Base-by-base conservation (phyloP, 2,329 filamentous ascomycete genomes). In the Neonectria faginata region DNA sequence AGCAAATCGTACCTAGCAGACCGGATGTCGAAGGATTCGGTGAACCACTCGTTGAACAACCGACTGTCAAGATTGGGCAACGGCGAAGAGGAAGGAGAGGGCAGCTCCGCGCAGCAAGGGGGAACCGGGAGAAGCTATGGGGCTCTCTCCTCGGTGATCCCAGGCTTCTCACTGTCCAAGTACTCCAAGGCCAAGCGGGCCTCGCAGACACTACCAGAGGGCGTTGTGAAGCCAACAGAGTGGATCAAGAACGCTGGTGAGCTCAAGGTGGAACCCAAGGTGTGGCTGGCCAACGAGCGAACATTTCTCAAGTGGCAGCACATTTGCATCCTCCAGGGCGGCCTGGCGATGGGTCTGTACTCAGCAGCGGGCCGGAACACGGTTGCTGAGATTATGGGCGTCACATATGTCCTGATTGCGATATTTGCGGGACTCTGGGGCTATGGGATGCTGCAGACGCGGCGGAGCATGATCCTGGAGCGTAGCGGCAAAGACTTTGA, bases 221-320 rank as follows among this genome's bases (percentile, higher is more conserved):
- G 96, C 33, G 93, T 99, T n/a, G 88, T 88, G 22, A 90, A 97
- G 75, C 96, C 96, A 2, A 88, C 87, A 9, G 86, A 89, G 69
- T 97, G 95, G 90, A 92, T 99, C 84, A 99, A 99, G 83, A 97
- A 99, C 79, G 88, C 91, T 36, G 95, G 96, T 3, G 92, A 94
- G 39, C 87, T 98, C 69, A 92, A 94, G 76, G 93, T 99, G 62
- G 96, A 99, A 82, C 94, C 93, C 66, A 99, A 99, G 81, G 95
- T 99, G 31, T 99, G 96, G 95, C 90, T 99, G 62, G 96, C 96
- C 59, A 99, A 99, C 79, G 95, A 99, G 81, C 91, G 96, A 66
- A 99, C 96, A 0, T 99, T 97, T 77, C 91, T 99, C 79, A 98
- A 97, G 80, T 99, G 96, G 96, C 93, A 98, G 83, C 94, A 98